These are phyloP conservation scores for Rhizopus arrhizus DNA, from an alignment of 371 early-diverging fungal species.

Conservation along the genomic window DNA sequence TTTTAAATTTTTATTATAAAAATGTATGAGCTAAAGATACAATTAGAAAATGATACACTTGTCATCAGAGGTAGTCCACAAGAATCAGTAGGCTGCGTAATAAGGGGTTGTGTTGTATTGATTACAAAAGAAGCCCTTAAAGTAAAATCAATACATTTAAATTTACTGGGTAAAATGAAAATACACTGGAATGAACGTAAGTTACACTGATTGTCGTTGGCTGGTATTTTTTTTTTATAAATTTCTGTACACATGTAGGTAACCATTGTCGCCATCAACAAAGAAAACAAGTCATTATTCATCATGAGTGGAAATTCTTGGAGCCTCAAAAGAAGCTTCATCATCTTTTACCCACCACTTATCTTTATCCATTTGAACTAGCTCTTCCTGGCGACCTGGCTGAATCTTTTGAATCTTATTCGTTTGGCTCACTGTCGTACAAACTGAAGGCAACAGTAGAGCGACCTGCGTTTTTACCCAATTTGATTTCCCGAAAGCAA, in stretches of 20 bases:
- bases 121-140: conserved; percentile 27
- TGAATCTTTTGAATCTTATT: conserved; percentile 39
- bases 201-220: not conserved
- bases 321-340: conserved; percentile 24
- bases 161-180: conserved; percentile 31
- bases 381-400: conserved; percentile 40
- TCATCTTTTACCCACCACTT: conserved; percentile 17
- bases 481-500: conserved; percentile 23
- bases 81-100: conserved; percentile 39
- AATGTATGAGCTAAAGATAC: conserved; percentile 30
- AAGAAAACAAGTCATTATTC: conserved; percentile 22
- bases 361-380: conserved; percentile 46
- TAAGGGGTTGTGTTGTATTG: conserved; percentile 35
- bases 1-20: conserved; percentile 2
- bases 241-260: conserved; percentile 1
- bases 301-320: conserved; percentile 39
- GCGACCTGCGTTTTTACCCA: conserved; percentile 38
- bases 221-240: not conserved
- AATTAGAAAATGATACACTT: conserved; percentile 28
- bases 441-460: conserved; percentile 43
- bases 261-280: conserved; percentile 26
- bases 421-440: conserved; percentile 41
- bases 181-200: conserved; percentile 41
- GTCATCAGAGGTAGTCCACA: conserved; percentile 35
- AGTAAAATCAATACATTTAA: conserved; percentile 33